Percentiles rank a stretch among this genome's conserved stretches.
Conservation (phyloP, 805 yeast species). For the Lachancea cidri region DNA sequence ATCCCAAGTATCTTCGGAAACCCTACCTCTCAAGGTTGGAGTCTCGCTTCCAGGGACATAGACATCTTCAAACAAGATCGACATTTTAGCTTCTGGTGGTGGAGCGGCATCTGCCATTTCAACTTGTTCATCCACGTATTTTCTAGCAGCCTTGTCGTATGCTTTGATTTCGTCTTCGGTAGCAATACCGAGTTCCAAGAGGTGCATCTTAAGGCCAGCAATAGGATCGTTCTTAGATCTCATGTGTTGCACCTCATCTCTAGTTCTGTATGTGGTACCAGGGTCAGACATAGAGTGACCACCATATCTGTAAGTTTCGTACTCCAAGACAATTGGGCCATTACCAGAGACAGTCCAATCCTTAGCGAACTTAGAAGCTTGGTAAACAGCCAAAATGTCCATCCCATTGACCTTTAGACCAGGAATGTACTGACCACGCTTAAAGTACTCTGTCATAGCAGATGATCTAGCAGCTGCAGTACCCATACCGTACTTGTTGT, state of each 20-base stretch:
- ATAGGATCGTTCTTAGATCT: conserved; percentile 97
- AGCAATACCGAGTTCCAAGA: conserved; percentile 78
- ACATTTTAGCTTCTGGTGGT: conserved; percentile 93
- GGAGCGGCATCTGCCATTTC: conserved; percentile 91
- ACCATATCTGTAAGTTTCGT: conserved; percentile 98
- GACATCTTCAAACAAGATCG: conserved; percentile 92
- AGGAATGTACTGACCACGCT: conserved; percentile 99
- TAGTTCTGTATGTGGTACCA: conserved; percentile 99
- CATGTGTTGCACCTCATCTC: conserved; percentile 99
- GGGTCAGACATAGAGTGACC: conserved; percentile 99
- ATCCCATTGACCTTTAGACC: conserved; percentile 98
- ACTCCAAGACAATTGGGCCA: conserved; percentile 94
- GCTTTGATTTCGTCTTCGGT: conserved; percentile 92
- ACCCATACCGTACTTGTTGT: conserved; percentile 99
- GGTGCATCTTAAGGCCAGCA: conserved; percentile 86
- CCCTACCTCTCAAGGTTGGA: conserved; percentile 92
- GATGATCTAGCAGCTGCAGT: conserved; percentile 96
- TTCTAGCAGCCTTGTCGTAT: conserved; percentile 94
- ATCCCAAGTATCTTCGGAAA: conserved; percentile 92
- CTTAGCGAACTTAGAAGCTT: conserved; percentile 94
- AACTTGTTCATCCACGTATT: conserved; percentile 90
- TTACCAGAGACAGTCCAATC: conserved; percentile 92
- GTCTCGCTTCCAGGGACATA: conserved; percentile 93
- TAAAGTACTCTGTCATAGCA: conserved; percentile 93
- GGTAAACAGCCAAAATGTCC: conserved; percentile 94